Conservation (phyloP, 148 eudicot species). For the Amaranthus cruentus region DNA sequence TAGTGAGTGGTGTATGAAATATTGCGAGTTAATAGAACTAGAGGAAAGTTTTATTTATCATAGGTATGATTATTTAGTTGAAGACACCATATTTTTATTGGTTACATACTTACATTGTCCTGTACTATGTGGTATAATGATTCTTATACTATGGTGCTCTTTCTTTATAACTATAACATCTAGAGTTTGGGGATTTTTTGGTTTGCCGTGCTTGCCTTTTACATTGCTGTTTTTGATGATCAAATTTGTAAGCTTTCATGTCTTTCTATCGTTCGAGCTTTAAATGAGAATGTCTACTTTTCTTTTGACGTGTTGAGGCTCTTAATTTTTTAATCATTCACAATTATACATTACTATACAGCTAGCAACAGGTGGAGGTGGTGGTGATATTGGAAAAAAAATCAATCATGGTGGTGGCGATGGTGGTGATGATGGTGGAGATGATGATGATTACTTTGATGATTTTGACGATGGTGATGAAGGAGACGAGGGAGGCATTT, state of each 20-base stretch:
- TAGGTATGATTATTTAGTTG: background rate
- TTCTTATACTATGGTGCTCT: background rate
- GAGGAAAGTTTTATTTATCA: too few relatives aligned
- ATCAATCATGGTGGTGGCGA: constrained; percentile 87
- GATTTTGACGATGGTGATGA: constrained; percentile 95
- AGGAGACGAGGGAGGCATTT: constrained; percentile 90
- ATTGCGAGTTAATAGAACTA: too few relatives aligned
- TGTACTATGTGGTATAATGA: background rate
- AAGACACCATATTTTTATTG: background rate
- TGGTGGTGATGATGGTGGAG: constrained; percentile 95
- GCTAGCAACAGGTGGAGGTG: constrained; percentile 85
- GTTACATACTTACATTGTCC: background rate
- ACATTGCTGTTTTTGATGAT: background rate
- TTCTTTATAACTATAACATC: background rate
- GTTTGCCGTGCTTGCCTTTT: background rate
- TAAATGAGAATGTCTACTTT: background rate
- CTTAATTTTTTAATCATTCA: background rate
- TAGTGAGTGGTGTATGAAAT: too few relatives aligned
- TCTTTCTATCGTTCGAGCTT: background rate
- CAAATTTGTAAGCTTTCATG: background rate
- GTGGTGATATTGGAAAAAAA: constrained; percentile 83
- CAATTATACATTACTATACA: constrained; percentile 21
- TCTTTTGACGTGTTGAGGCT: background rate
- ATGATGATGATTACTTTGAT: constrained; percentile 92
- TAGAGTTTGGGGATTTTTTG: background rate